phyloP scores from a whole-genome alignment of 768 basidiomycete species.

The Filobasidium wieringae region DNA sequence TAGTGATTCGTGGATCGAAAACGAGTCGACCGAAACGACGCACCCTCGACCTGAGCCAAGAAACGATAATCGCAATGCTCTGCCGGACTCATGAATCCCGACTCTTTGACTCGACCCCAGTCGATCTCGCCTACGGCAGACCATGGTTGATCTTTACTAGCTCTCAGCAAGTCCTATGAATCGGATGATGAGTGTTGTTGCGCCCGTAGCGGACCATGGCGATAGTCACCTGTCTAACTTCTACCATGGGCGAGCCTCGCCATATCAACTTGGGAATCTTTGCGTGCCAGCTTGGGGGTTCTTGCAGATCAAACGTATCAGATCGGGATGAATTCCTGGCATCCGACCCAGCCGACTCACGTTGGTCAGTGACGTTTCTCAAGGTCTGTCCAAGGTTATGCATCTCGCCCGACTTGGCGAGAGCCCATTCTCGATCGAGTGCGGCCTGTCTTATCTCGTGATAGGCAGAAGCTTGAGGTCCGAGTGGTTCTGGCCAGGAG shows the following conservation, averaged over 20 bases:
- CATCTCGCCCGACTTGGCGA: constrained; percentile 3
- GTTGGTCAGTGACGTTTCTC: not conserved
- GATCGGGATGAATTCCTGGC: too few species aligned
- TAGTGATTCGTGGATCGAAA: not conserved
- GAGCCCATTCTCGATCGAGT: constrained; percentile 13
- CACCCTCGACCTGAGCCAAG: constrained; percentile 28
- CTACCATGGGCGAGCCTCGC: constrained; percentile 25
- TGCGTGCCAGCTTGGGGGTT: constrained; percentile 12
- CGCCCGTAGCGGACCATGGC: not conserved
- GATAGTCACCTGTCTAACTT: constrained; percentile 20
- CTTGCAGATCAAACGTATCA: not conserved
- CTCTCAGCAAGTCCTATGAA: constrained; percentile 22
- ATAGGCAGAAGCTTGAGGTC: constrained; percentile 15
- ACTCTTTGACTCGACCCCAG: constrained; percentile 23
- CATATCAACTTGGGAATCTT: constrained; percentile 22
- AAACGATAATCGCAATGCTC: constrained; percentile 32
- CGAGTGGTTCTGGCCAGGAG: constrained; percentile 23
- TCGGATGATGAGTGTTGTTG: too few species aligned
- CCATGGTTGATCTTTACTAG: constrained; percentile 20
- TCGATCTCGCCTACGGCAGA: constrained; percentile 26
- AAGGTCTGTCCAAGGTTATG: not conserved
- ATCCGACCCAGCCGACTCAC: too few species aligned
- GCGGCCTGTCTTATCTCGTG: constrained; percentile 15
- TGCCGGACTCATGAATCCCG: constrained; percentile 18
- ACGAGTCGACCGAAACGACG: not conserved